Percentiles rank a stretch among this genome's conserved stretches.
Conservation (phyloP, 495 filamentous ascomycete genomes). For the Annulohypoxylon moriforme region DNA sequence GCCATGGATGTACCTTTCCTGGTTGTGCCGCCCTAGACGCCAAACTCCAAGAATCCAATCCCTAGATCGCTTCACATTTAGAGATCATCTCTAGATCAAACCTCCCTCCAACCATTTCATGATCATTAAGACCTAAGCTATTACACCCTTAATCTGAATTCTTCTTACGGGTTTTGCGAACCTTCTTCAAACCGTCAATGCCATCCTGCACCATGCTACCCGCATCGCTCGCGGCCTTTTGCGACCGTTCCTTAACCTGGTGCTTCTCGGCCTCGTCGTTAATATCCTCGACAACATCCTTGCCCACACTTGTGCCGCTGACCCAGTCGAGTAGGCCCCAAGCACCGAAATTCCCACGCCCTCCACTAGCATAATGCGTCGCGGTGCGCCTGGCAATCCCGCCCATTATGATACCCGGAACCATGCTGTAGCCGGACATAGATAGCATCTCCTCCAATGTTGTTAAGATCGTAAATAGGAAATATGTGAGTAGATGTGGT, state of each 20-base stretch:
- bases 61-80: conserved; percentile 9
- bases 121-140: not conserved
- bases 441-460: conserved; percentile 82
- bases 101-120: not conserved
- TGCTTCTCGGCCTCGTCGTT: conserved; percentile 69
- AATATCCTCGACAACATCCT: conserved; percentile 66
- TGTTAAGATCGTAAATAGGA: conserved; percentile 72
- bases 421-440: conserved; percentile 78
- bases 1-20: not conserved
- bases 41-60: conserved; percentile 21
- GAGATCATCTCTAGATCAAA: conserved; percentile 2
- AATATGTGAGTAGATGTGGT: conserved; percentile 83
- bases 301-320: conserved; percentile 72
- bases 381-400: conserved; percentile 79
- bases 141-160: conserved; percentile 48
- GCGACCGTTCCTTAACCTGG: conserved; percentile 61
- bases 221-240: conserved; percentile 52
- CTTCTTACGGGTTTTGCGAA: conserved; percentile 49
- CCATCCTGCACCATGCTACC: conserved; percentile 52
- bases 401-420: conserved; percentile 79
- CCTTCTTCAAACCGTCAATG: conserved; percentile 50
- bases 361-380: conserved; percentile 69
- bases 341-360: conserved; percentile 78
- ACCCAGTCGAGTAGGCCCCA: conserved; percentile 84
- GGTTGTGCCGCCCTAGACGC: not conserved